A percentile compares a stretch with the other conserved stretches of the same genome.
Evolutionary conservation across 1,139 yeast genomes (phyloP).

Genomic region (Groenewaldozyma sp.): DNA sequence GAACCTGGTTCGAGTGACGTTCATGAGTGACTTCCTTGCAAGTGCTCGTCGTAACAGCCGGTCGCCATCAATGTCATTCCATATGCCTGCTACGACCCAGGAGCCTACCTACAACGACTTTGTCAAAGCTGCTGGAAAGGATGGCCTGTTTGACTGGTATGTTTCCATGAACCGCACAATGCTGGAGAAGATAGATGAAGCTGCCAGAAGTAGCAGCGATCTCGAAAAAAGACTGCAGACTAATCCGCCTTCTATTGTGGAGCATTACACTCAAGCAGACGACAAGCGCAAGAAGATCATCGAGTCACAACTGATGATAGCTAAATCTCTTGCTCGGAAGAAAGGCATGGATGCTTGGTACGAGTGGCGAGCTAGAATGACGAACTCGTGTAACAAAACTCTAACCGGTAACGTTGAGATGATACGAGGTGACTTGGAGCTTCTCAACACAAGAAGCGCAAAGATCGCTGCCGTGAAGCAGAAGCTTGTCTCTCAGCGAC

Average conservation of each 20-base stretch:
- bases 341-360: slow-evolving; percentile 50
- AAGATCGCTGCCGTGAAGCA: neutral
- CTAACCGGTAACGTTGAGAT: slow-evolving; percentile 26
- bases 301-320: slow-evolving; percentile 39
- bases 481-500: neutral
- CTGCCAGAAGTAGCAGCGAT: slow-evolving; percentile 37
- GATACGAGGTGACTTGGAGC: slow-evolving; percentile 17
- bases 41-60: slow-evolving; percentile 24
- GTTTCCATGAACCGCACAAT: slow-evolving; percentile 41
- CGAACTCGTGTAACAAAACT: slow-evolving; percentile 36
- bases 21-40: slow-evolving; percentile 27
- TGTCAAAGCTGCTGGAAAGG: slow-evolving; percentile 20
- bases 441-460: neutral
- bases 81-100: slow-evolving; percentile 1
- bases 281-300: slow-evolving; percentile 34
- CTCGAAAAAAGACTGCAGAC: slow-evolving; percentile 37
- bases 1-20: slow-evolving; percentile 24
- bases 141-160: slow-evolving; percentile 27
- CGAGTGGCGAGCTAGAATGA: slow-evolving; percentile 45
- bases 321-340: slow-evolving; percentile 43
- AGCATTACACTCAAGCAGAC: slow-evolving; percentile 37
- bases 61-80: slow-evolving; percentile 19
- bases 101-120: slow-evolving; percentile 18
- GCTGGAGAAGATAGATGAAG: slow-evolving; percentile 38
- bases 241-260: slow-evolving; percentile 43